These are phyloP conservation scores for Lindgomyces ingoldianus DNA, from an alignment of 495 filamentous ascomycete genomes.

Conservation along the genomic window DNA sequence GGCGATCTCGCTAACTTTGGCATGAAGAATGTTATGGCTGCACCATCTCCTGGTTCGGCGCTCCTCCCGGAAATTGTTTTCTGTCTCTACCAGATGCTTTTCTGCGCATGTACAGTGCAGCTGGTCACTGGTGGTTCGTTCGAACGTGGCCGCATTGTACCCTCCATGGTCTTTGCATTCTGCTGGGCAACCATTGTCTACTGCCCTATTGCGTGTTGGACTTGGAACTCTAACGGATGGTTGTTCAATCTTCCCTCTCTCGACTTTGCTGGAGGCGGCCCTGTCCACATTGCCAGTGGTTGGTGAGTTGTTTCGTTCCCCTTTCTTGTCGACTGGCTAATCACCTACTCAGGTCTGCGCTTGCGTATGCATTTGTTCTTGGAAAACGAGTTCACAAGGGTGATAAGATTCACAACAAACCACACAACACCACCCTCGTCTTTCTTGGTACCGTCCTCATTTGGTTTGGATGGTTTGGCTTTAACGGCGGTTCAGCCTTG, in stretches of 20 bases:
- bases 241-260: slow-evolving; percentile 56
- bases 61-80: slow-evolving; percentile 60
- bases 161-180: slow-evolving; percentile 59
- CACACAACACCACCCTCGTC: slow-evolving; percentile 59
- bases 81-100: slow-evolving; percentile 60
- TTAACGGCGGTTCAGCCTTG: slow-evolving; percentile 63
- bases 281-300: slow-evolving; percentile 59
- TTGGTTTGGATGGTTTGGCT: slow-evolving; percentile 64
- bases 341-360: slow-evolving; percentile 40
- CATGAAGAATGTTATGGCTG: slow-evolving; percentile 53
- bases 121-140: slow-evolving; percentile 57
- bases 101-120: slow-evolving; percentile 57
- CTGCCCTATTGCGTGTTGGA: slow-evolving; percentile 62
- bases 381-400: slow-evolving; percentile 55
- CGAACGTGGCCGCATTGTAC: slow-evolving; percentile 58
- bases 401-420: slow-evolving; percentile 50
- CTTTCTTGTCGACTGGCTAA: background rate
- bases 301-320: slow-evolving; percentile 34
- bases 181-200: slow-evolving; percentile 63
- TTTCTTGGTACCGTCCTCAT: slow-evolving; percentile 61
- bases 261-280: slow-evolving; percentile 59
- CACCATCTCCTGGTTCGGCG: slow-evolving; percentile 52
- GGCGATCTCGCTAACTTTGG: slow-evolving; percentile 58
- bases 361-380: slow-evolving; percentile 59
- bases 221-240: slow-evolving; percentile 62